phyloP scores from a whole-genome alignment of 768 basidiomycete species.

The Candolleomyces aberdarensis region DNA sequence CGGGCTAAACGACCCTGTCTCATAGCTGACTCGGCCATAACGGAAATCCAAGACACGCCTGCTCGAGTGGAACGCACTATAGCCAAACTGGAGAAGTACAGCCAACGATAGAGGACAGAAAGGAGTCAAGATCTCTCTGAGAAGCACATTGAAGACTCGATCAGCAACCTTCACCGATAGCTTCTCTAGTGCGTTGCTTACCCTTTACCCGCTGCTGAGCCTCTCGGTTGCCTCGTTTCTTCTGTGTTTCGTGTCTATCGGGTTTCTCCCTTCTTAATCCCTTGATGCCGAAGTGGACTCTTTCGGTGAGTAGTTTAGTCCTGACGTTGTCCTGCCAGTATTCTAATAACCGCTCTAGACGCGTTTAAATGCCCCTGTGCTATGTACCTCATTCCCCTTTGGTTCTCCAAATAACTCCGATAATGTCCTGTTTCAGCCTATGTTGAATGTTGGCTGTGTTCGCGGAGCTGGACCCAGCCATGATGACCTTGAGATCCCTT shows the following conservation, averaged over 20 bases:
- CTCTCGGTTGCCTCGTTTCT: neutral
- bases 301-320: neutral
- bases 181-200: neutral
- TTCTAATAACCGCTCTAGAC: too few relatives aligned
- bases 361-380: too few relatives aligned
- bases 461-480: too few relatives aligned
- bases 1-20: neutral
- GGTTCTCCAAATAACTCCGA: too few relatives aligned
- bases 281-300: neutral
- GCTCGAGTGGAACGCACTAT: constrained; percentile 51
- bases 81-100: constrained; percentile 50
- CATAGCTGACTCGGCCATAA: constrained; percentile 43
- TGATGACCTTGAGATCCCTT: too few relatives aligned
- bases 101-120: constrained; percentile 37
- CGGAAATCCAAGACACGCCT: constrained; percentile 42
- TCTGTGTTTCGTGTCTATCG: neutral
- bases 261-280: neutral
- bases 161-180: constrained; percentile 20
- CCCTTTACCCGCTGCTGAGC: neutral
- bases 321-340: too few relatives aligned
- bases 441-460: too few relatives aligned
- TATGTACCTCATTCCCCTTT: too few relatives aligned
- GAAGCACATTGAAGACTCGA: constrained; percentile 27
- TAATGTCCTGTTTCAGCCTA: too few relatives aligned
- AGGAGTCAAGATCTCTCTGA: constrained; percentile 18